Evolutionary conservation across 257 asterid genomes (phyloP).

Genomic region (Solanum medicagineum): DNA sequence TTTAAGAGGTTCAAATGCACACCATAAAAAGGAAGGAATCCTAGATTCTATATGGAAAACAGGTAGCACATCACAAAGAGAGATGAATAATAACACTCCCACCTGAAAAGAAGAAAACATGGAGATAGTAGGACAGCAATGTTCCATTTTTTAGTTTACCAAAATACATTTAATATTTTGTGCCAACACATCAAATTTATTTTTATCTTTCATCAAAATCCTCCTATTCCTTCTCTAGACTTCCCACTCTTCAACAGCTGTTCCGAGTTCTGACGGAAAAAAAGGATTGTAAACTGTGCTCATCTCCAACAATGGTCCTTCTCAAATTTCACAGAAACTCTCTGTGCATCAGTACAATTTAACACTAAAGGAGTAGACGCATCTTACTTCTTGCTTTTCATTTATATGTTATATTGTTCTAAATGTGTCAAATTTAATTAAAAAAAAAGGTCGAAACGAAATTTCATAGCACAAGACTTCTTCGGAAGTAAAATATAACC

Average conservation of each 20-base stretch:
- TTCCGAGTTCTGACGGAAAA: background rate
- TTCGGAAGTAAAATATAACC: background rate
- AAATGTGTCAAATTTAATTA: background rate
- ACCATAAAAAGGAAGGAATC: background rate
- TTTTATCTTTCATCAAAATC: background rate
- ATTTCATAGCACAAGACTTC: background rate
- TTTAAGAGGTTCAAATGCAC: background rate
- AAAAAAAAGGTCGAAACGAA: background rate
- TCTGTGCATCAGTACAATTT: background rate
- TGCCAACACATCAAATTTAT: background rate
- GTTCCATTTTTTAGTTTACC: background rate
- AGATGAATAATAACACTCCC: background rate
- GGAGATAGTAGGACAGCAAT: background rate
- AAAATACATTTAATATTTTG: background rate
- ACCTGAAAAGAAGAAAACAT: background rate
- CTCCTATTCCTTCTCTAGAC: background rate
- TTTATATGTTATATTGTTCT: background rate
- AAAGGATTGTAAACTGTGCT: background rate
- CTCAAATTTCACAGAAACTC: background rate
- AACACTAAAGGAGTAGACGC: background rate
- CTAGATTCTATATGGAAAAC: background rate
- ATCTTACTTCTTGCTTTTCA: background rate
- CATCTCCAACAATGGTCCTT: background rate
- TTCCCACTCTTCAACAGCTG: background rate
- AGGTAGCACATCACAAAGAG: background rate